Base-by-base conservation (phyloP, 1,284 basidiomycete genomes). In the Pyrrhoderma noxium region DNA sequence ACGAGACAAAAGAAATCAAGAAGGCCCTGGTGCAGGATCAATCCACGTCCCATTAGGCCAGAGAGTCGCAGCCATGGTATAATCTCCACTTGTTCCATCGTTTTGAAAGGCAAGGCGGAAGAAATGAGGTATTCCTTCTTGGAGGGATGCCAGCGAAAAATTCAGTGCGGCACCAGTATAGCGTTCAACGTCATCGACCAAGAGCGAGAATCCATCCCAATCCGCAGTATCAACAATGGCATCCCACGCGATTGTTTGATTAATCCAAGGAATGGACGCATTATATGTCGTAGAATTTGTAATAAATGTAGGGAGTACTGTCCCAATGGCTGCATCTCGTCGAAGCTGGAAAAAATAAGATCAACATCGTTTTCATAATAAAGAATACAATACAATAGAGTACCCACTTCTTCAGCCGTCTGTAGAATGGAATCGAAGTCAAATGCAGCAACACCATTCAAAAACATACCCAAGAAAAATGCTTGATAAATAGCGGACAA, bases 141-240 rank as follows among this genome's bases (percentile, higher is more conserved):
- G 72, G 45, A 90, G 71, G 3, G 74, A 72, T 13, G 72, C 73
- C n/a, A 92, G 68, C 2, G 80, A 79, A 61, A 76, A 88, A 58
- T 84, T 85, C 45, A 85, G 70, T 3, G 74, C 79, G 2, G 68
- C 61, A 3, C 90, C 88, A 16, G 72, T 64, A 61, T 85, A 91
- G 53, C 85, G 74, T 61, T 91, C 77, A 0, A 94, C 90, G 59
- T 93, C 92, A 62, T 94, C 89, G 7, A 94, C 76, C 8, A 94
- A 72, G 35, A 94, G 73, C 0, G 80, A 70, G 60, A 89, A 92
- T 0, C 84, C 84, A 60, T 86, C 80, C 85, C 84, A 92, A 52
- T 69, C 67, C 3, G 59, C 54, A 22, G 64, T 58, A 8, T 70
- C 64, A 0, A 74, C 65, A n/a, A 88, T 71, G 0, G 67, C 58